These are phyloP conservation scores for Tagetes patula DNA, from an alignment of 129 eudicot genomes.

Conservation along the genomic window DNA sequence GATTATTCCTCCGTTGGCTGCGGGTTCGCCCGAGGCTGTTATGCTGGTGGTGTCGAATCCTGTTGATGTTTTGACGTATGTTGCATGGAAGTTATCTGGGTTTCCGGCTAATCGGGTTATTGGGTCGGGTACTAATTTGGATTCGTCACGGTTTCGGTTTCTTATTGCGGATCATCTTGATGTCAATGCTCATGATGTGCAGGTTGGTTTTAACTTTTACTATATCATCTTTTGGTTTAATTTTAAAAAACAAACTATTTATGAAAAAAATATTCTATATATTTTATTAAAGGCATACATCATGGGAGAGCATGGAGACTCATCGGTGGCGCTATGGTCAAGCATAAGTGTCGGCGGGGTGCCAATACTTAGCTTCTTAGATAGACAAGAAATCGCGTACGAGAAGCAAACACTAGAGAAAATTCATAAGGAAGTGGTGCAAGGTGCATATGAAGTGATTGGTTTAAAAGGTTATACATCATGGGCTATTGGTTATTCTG, in stretches of 20 bases:
- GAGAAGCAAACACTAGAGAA: slow-evolving; percentile 68
- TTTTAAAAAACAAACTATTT: too few species aligned
- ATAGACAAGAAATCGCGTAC: slow-evolving; percentile 60
- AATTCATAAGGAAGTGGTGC: slow-evolving; percentile 75
- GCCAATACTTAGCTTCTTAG: slow-evolving; percentile 72
- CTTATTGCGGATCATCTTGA: slow-evolving; percentile 94
- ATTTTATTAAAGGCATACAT: slow-evolving; percentile 54
- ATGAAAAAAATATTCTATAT: too few species aligned
- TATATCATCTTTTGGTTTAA: too few species aligned
- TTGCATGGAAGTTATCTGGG: slow-evolving; percentile 93
- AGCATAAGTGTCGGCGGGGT: slow-evolving; percentile 96
- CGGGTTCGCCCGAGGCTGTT: slow-evolving; percentile 60
- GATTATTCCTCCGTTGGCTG: slow-evolving; percentile 72
- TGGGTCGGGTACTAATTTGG: slow-evolving; percentile 94
- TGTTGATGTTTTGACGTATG: slow-evolving; percentile 86
- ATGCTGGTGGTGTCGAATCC: slow-evolving; percentile 88
- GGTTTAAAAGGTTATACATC: slow-evolving; percentile 89
- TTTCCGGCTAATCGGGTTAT: slow-evolving; percentile 87
- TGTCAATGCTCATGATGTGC: slow-evolving; percentile 96
- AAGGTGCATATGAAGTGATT: slow-evolving; percentile 89
- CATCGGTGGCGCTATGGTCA: slow-evolving; percentile 97
- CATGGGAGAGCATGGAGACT: slow-evolving; percentile 96
- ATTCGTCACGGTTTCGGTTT: slow-evolving; percentile 86
- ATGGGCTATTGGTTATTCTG: slow-evolving; percentile 97
- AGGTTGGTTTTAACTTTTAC: slow-evolving; percentile 42